phyloP scores from a whole-genome alignment of 768 basidiomycete genomes.

The Boletus sensibilis region DNA sequence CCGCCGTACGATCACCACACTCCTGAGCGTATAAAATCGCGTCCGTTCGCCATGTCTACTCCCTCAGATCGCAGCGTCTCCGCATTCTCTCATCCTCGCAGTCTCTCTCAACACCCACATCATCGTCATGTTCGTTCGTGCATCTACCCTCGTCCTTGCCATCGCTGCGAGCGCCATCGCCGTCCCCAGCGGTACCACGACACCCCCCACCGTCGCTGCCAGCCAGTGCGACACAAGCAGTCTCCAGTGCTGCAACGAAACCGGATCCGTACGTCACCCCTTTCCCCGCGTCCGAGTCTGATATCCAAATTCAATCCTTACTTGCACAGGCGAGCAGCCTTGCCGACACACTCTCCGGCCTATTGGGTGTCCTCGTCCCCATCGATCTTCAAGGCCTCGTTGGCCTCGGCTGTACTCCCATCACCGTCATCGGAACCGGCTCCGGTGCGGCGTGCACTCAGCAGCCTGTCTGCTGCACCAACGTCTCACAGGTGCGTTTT shows the following conservation, averaged over 20 bases:
- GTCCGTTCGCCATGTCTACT: background rate
- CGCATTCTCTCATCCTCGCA: background rate
- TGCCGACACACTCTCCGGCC: accelerated
- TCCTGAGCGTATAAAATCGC: conserved; percentile 15
- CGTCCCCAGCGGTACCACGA: background rate
- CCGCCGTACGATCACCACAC: conserved; percentile 7
- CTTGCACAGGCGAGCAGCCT: background rate
- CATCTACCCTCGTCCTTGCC: conserved; percentile 12
- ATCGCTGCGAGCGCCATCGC: conserved; percentile 11
- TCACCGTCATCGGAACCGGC: background rate
- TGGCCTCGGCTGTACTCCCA: background rate
- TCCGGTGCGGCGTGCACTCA: background rate
- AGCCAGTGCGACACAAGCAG: conserved; percentile 11
- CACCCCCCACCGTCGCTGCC: background rate
- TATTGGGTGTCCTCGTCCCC: background rate
- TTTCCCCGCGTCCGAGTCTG: background rate
- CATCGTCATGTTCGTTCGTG: conserved; percentile 15
- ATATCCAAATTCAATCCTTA: background rate
- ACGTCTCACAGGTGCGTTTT: background rate
- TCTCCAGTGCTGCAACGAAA: conserved; percentile 9
- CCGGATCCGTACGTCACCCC: background rate
- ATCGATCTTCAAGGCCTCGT: background rate
- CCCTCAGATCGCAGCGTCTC: conserved; percentile 1
- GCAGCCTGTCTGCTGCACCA: conserved; percentile 12
- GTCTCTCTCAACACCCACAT: background rate